These are phyloP conservation scores for Lippia alba DNA, from an alignment of 305 asterid genomes.

Conservation along the genomic window DNA sequence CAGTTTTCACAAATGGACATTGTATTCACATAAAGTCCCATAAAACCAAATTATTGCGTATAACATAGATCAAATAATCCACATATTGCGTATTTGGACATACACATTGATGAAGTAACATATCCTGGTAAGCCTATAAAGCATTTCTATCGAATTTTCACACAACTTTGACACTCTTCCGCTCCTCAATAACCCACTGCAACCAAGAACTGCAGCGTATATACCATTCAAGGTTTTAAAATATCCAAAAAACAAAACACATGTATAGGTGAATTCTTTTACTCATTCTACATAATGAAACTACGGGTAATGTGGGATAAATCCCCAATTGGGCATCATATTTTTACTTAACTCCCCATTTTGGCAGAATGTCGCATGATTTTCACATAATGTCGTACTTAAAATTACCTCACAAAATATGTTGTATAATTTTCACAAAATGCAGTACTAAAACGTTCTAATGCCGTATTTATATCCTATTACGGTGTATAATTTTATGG, in stretches of 20 bases:
- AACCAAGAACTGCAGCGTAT: too few relatives aligned
- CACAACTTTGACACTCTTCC: conserved; percentile 27
- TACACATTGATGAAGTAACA: neutral
- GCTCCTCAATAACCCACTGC: neutral
- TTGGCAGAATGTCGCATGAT: too few relatives aligned
- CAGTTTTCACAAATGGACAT: conserved; percentile 6
- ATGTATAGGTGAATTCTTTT: neutral
- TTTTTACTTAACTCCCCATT: too few relatives aligned
- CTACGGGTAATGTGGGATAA: too few relatives aligned
- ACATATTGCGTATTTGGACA: neutral
- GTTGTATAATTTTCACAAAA: too few relatives aligned
- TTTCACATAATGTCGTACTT: too few relatives aligned
- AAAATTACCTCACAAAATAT: too few relatives aligned
- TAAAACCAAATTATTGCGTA: conserved; percentile 1
- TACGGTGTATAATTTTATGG: too few relatives aligned
- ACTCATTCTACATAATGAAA: neutral
- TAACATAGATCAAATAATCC: neutral
- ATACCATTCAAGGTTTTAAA: too few relatives aligned
- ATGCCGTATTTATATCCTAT: too few relatives aligned
- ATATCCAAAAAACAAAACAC: neutral
- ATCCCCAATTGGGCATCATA: too few relatives aligned
- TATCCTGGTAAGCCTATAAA: neutral
- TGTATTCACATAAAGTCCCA: neutral
- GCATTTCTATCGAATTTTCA: conserved; percentile 25
- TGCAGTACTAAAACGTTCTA: too few relatives aligned